phyloP scores from a whole-genome alignment of 768 basidiomycete species.

The Hortiboletus campestris region DNA sequence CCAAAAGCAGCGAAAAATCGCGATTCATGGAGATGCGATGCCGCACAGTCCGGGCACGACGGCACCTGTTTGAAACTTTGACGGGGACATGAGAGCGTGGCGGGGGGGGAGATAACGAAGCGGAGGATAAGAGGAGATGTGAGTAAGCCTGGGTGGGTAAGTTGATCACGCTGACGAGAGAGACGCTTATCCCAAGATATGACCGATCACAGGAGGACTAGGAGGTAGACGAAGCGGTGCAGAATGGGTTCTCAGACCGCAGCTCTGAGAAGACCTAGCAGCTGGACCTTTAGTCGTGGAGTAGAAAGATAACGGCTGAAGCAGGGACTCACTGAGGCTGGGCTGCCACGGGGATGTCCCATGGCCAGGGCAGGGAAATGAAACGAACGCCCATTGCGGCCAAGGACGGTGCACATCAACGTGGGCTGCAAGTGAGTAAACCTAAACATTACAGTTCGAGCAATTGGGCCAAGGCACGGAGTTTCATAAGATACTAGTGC shows the following conservation, averaged over 20 bases:
- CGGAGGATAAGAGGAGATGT: conserved; percentile 16
- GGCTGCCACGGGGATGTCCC: conserved; percentile 27
- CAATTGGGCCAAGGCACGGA: conserved; percentile 4
- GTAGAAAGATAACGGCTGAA: conserved; percentile 22
- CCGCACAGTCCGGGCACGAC: conserved; percentile 16
- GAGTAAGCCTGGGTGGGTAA: conserved; percentile 21
- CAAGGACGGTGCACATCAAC: conserved; percentile 16
- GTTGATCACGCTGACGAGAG: conserved; percentile 14
- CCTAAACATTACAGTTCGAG: conserved; percentile 19
- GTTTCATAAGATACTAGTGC: no score
- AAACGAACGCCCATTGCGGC: conserved; percentile 25
- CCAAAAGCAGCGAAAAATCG: conserved; percentile 22
- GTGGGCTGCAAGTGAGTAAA: conserved; percentile 16
- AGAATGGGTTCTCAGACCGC: conserved; percentile 24
- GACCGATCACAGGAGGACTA: conserved; percentile 22
- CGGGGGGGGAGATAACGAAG: conserved; percentile 5
- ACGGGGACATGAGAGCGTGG: conserved; percentile 8
- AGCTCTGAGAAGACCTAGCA: conserved; percentile 24
- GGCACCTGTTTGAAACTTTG: conserved; percentile 12
- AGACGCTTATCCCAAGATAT: conserved; percentile 21
- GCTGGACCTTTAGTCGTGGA: conserved; percentile 23
- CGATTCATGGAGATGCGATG: conserved; percentile 19
- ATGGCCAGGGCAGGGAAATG: conserved; percentile 18
- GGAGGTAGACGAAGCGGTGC: conserved; percentile 27
- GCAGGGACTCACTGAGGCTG: conserved; percentile 3